These are phyloP conservation scores for Trypanosoma lewisi DNA, from an alignment of 208 protist species.

Conservation along the genomic window DNA sequence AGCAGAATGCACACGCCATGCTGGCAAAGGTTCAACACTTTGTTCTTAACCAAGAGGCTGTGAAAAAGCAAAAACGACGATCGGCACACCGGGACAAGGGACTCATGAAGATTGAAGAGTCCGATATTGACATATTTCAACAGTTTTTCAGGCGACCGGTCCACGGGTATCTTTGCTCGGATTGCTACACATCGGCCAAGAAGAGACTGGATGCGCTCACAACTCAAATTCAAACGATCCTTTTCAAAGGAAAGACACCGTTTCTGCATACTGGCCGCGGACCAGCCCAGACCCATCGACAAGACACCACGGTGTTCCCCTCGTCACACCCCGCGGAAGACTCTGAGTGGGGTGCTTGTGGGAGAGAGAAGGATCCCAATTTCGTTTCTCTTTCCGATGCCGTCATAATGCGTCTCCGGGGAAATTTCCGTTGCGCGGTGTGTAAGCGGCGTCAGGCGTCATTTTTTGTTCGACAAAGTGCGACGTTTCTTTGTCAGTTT, in stretches of 20 bases:
- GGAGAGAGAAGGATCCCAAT: background rate
- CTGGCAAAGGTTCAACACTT: constrained; percentile 16
- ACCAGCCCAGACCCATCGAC: background rate
- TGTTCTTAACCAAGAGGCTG: constrained; percentile 32
- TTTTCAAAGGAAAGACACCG: constrained; percentile 63
- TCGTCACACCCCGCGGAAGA: background rate
- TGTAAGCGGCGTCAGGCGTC: constrained; percentile 53
- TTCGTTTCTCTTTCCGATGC: constrained; percentile 33
- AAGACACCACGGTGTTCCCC: background rate
- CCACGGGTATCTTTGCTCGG: constrained; percentile 76
- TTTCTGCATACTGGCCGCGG: constrained; percentile 35
- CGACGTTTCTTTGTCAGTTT: constrained; percentile 76
- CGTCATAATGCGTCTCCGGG: constrained; percentile 43
- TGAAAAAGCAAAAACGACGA: constrained; percentile 14
- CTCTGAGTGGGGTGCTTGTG: background rate
- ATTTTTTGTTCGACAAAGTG: constrained; percentile 62
- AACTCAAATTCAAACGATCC: constrained; percentile 59
- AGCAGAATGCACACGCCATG: constrained; percentile 9
- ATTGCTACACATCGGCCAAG: constrained; percentile 63
- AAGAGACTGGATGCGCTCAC: constrained; percentile 64
- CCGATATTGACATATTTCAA: constrained; percentile 80
- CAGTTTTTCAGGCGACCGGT: constrained; percentile 78
- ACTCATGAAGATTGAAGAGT: constrained; percentile 78
- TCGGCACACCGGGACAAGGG: constrained; percentile 68
- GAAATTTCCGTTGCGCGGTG: constrained; percentile 50